These are phyloP conservation scores for Exobasidium cylindrosporum DNA, from an alignment of 1,284 basidiomycete species.

Conservation along the genomic window DNA sequence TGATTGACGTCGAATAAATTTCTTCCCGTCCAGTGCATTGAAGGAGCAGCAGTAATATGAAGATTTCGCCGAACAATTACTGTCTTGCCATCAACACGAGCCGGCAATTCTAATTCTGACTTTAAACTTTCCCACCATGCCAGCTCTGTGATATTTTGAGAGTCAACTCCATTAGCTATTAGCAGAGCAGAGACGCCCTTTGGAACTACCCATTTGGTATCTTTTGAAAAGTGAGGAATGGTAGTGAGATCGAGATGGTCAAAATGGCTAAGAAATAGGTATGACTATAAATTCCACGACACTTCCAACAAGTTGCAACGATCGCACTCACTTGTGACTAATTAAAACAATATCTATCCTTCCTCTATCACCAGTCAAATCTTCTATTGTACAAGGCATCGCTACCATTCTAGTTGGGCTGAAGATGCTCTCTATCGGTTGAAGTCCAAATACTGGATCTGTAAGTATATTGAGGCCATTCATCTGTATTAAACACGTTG, in stretches of 20 bases:
- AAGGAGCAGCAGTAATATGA: constrained; percentile 33
- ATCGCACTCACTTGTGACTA: constrained; percentile 57
- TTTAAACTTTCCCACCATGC: constrained; percentile 49
- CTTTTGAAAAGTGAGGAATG: constrained; percentile 32
- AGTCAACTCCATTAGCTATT: constrained; percentile 29
- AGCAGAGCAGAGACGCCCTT: constrained; percentile 41
- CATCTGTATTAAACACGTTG: constrained; percentile 57
- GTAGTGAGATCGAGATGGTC: constrained; percentile 45
- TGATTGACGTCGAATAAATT: constrained; percentile 59
- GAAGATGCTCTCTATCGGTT: constrained; percentile 56
- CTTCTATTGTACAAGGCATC: constrained; percentile 56
- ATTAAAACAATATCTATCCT: constrained; percentile 58
- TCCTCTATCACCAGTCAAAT: constrained; percentile 43
- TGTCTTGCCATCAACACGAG: neutral
- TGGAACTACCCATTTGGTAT: constrained; percentile 46
- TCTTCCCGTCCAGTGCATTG: constrained; percentile 59
- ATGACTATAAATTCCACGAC: neutral
- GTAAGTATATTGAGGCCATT: constrained; percentile 59
- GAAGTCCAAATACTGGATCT: constrained; percentile 59
- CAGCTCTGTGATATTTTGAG: constrained; percentile 39
- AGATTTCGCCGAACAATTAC: constrained; percentile 14
- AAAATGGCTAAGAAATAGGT: constrained; percentile 25
- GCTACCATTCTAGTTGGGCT: constrained; percentile 57
- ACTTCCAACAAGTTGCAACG: neutral
- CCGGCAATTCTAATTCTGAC: constrained; percentile 10